A percentile compares a stretch with the other conserved stretches of the same genome.
These are phyloP conservation scores for Hyparrhenia diplandra DNA, from an alignment of 176 grass and related monocot genomes.

Conservation along the genomic window DNA sequence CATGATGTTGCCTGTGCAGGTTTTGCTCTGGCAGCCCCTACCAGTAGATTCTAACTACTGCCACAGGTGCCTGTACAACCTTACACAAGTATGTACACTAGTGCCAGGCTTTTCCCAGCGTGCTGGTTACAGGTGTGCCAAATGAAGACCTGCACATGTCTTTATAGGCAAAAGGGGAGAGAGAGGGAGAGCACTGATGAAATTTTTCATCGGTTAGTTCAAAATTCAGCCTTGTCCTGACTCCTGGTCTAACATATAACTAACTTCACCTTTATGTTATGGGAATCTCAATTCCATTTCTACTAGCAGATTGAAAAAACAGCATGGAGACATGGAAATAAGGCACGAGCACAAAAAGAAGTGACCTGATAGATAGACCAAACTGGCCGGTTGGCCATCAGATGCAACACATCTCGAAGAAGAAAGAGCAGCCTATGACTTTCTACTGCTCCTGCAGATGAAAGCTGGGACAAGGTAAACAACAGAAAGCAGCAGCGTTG, in stretches of 20 bases:
- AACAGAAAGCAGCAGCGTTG: conserved; percentile 15
- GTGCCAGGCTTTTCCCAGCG: not conserved
- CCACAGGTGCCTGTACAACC: conserved; percentile 2
- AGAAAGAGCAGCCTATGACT: conserved; percentile 3
- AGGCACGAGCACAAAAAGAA: not conserved
- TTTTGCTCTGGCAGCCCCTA: too few species aligned
- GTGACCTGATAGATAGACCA: not conserved
- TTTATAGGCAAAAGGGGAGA: not conserved
- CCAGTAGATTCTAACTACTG: not conserved
- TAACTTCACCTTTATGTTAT: too few species aligned
- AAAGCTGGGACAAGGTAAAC: not conserved
- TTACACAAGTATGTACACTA: conserved; percentile 9
- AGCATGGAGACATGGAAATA: not conserved
- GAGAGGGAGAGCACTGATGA: not conserved
- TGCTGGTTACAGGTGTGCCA: conserved; percentile 29
- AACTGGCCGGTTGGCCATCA: conserved; percentile 3
- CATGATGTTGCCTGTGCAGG: too few species aligned
- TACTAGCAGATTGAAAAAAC: not conserved
- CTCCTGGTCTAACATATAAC: too few species aligned
- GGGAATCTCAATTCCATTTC: too few species aligned
- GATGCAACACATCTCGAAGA: conserved; percentile 1
- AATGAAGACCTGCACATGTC: not conserved
- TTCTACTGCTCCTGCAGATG: conserved; percentile 16
- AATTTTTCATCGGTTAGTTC: not conserved
- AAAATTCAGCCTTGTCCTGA: too few species aligned